Evolutionary conservation across 73 alveolate genomes (phyloP).

Genomic region (Loxodes magnus): DNA sequence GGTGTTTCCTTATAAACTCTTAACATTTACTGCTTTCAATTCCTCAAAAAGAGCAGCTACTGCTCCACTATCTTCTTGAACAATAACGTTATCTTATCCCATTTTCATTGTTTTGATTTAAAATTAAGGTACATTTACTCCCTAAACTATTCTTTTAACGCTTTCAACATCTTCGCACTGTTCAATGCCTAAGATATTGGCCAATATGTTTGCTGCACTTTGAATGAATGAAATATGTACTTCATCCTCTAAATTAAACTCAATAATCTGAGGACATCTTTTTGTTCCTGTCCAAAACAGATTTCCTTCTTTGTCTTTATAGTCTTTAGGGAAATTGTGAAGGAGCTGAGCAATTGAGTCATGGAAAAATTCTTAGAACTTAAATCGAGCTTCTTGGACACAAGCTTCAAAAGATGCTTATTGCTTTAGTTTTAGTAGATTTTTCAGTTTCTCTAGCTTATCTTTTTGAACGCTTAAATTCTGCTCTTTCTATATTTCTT

Average conservation of each 20-base stretch:
- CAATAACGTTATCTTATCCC: slow-evolving; percentile 18
- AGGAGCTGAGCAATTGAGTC: slow-evolving; percentile 52
- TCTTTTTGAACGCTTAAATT: slow-evolving; percentile 52
- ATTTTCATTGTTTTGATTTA: slow-evolving; percentile 50
- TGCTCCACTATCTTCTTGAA: slow-evolving; percentile 62
- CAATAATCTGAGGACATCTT: slow-evolving; percentile 72
- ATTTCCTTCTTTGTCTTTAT: slow-evolving; percentile 80
- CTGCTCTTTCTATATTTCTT: slow-evolving; percentile 40
- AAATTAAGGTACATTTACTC: slow-evolving; percentile 35
- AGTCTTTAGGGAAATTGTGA: slow-evolving; percentile 76
- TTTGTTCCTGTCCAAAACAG: slow-evolving; percentile 94
- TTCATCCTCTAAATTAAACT: slow-evolving; percentile 57
- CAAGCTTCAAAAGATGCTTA: slow-evolving; percentile 57
- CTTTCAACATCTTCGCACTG: slow-evolving; percentile 24
- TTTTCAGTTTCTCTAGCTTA: slow-evolving; percentile 59
- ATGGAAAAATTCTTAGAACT: slow-evolving; percentile 48
- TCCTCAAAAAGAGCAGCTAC: slow-evolving; percentile 37
- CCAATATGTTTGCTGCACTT: slow-evolving; percentile 68
- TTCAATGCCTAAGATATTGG: slow-evolving; percentile 59
- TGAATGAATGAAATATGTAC: slow-evolving; percentile 58
- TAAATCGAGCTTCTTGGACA: slow-evolving; percentile 52
- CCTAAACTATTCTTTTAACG: slow-evolving; percentile 43
- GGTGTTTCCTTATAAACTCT: slow-evolving; percentile 33
- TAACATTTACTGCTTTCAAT: slow-evolving; percentile 37
- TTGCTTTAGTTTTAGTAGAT: slow-evolving; percentile 40